Conservation (phyloP, 129 eudicot species). For the Centella asiatica region DNA sequence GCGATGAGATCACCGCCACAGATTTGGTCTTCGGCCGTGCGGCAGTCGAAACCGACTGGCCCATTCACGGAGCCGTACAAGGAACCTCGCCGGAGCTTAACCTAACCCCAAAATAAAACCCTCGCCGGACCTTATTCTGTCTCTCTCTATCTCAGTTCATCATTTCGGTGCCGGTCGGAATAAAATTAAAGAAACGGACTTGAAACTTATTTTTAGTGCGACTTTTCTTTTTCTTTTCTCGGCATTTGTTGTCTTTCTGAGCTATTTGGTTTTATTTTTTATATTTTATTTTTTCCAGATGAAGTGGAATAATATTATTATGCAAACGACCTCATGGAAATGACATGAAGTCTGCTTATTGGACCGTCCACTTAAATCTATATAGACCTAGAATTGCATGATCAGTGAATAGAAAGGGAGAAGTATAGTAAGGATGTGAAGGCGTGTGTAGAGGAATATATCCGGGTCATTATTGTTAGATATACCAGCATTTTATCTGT, state of each 20-base stretch:
- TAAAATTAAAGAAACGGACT: not conserved
- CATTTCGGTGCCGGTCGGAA: not conserved
- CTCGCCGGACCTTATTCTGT: not conserved
- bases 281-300: too few relatives aligned
- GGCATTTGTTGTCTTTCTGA: too few relatives aligned
- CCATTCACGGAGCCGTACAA: slow-evolving; percentile 40
- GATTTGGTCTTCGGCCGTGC: slow-evolving; percentile 18
- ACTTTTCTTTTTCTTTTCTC: too few relatives aligned
- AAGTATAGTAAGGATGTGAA: not conserved
- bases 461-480: not conserved
- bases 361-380: too few relatives aligned
- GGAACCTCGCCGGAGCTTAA: not conserved
- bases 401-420: not conserved
- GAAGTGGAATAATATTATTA: too few relatives aligned
- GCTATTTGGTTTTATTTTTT: too few relatives aligned
- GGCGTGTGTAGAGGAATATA: not conserved
- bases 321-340: too few relatives aligned
- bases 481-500: not conserved
- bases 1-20: slow-evolving; percentile 11
- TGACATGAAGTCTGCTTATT: too few relatives aligned
- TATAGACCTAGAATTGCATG: too few relatives aligned
- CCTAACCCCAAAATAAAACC: not conserved
- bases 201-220: not conserved
- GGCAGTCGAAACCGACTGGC: slow-evolving; percentile 36
- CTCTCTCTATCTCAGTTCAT: not conserved